Evolutionary conservation across 371 early-diverging fungal genomes (phyloP), one percentile per base, ranked within the genome.

Genomic region (Actinomortierella ambigua): DNA sequence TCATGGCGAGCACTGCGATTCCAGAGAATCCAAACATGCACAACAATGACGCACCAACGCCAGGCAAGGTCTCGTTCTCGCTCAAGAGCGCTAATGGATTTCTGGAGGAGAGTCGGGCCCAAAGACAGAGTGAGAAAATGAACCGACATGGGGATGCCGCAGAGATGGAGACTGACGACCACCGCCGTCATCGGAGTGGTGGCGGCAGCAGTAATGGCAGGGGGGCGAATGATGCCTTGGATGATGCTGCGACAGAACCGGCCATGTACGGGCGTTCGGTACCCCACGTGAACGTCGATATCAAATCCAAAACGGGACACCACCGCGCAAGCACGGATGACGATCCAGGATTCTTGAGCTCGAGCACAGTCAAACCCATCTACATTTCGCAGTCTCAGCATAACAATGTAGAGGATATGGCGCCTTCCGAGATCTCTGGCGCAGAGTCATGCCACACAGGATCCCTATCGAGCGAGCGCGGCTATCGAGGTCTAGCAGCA

Each of bases 281-380:
- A 4, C 22, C 43, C 3, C 68, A 75, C 9, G 27, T 44, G 22
- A 41, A 66, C 23, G 57, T 67, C 41, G 64, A 73, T 27, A 67
- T 67, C 58, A 66, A 63, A 28, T 22, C 60, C 13, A 66, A 59
- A 26, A 52, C 71, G 4, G 54, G 64, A 2, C 65, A 67, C 23
- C 49, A 53, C 22, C 64, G 65, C 18, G 54, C 70, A n/a, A 68
- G 61, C 13, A 83, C 87, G 8, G 87, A 88, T 13, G 88, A 88
- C 22, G 86, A 88, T 42, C 67, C 66, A 20, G 69, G 77, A 4
- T 77, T 84, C 3, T 63, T 80, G 6, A 87, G 85, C 54, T 82
- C 84, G 0, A 88, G 87, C 49, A 87, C 87, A 0, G 87, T 86
- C 14, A 83, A 84, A 34, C 86, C 88, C 1, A 83, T 88, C 9